Base-by-base conservation (phyloP, 2,329 filamentous ascomycete genomes). In the Lachnellula willkommii region DNA sequence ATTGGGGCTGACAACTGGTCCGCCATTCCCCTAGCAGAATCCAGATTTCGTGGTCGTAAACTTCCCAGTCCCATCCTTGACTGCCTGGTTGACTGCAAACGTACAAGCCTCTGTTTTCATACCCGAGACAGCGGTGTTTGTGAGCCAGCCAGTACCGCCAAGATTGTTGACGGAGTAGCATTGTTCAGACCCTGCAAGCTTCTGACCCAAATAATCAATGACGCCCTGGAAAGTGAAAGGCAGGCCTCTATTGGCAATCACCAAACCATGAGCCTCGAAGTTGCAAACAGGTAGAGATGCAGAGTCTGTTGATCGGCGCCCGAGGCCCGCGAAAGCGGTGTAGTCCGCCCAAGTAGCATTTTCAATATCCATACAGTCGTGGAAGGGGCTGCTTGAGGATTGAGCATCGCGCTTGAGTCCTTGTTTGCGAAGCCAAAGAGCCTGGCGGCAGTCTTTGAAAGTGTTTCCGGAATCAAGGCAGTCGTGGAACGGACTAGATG, bases 101-200 rank as follows among this genome's bases (percentile, higher is more conserved):
- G 46, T 14, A 15, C 46, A 48, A 32, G 47, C 47, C 47, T 35
- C 22, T 5, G 11, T 15, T 35, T 49, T 49, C 8, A 49, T 14
- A 28, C 5, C 14, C 2, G 15, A 15, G 26, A 51, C 48, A 15
- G 24, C 48, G 8, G 36, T 51, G 49, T 51, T 51, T 28, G 49
- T 42, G 37, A 51, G 36, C 49, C 49, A 51, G 8, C 49, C 39
- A 28, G 36, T 51, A 12, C 36, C 36, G 36, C 47, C 47, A 5
- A 49, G 47, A 4, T 49, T 49, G 28, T 49, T 49, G 5, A 35
- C 47, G 5, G 47, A 49, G 47, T 49, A 49, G 26, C 47, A 49
- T 35, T 49, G 22, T n/a, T 49, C 47, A 32, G 47, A 14, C 8
- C 47, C 26, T 12, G 24, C 47, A 6, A 49, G 8, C n/a, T 49